Evolutionary conservation across 495 filamentous ascomycete species (phyloP), one percentile per base, ranked within the genome.

Genomic region (Staphylotrichum longicolle): DNA sequence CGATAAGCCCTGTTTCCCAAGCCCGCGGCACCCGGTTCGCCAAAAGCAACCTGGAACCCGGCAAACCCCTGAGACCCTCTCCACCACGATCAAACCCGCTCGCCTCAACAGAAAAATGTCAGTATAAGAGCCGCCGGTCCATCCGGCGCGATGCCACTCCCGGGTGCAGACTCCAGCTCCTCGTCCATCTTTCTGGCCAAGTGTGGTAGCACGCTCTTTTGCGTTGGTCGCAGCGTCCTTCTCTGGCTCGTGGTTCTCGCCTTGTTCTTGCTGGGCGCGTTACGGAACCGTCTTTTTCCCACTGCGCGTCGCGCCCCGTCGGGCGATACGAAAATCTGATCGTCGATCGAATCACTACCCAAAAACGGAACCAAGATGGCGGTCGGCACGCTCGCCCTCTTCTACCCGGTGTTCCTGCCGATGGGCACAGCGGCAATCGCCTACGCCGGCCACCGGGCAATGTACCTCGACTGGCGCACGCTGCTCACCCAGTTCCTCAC

Each of bases 401-500:
- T 77, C 57, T 68, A 71, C 50, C 74, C 75, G 5, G 64, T 78
- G 54, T 72, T 75, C 55, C 63, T 73, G 27, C 73, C 79, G 1
- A 60, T 65, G 3, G 64, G 71, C 52, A 49, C 75, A 3, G 73
- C 74, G 3, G 69, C 70, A 3, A 45, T 77, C 37, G 74, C 70
- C 12, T 74, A 80, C 54, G 72, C 72, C 37, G 77, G 70, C 5
- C 77, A 79, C 55, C 74, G 67, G 12, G 67, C 73, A 7, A 11
- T 56, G 4, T 61, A 77, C 51, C 60, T 76, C 52, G 70, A 79
- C 66, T 75, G 74, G 63, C 57, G 55, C 7, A 60, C 47, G 0
- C 47, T 72, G 35, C 40, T 81, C 12, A 59, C 64, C 47, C 63
- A 73, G n/a, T 81, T 78, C 62, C 69, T 83, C 65, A 80, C 75